Base-by-base conservation (phyloP, 2,329 filamentous ascomycete species). In the Arthrobotrys conoides region DNA sequence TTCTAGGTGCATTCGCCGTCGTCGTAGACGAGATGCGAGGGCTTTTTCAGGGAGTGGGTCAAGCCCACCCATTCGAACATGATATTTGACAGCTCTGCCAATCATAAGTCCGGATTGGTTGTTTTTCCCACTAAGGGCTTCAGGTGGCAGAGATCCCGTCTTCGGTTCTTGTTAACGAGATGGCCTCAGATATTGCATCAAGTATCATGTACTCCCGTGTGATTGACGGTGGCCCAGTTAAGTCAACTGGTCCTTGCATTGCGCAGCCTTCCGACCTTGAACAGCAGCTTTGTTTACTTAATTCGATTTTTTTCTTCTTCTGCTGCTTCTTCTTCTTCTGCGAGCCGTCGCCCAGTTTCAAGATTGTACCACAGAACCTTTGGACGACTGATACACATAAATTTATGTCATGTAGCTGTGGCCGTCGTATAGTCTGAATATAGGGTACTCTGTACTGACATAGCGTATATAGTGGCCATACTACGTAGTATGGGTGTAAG, bases 81-180 rank as follows among this genome's bases (percentile, higher is more conserved):
- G 44, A 70, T 69, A 72, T 72, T 49, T 57, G 67, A 30, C 68
- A 24, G 44, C 18, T 78, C 75, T 69, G 30, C 75, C 75, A 78
- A 78, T 78, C 67, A 78, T 10, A 69, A 4, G 57, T 14, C 27
- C 30, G 12, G 5, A 55, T 48, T 48, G 8, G 55, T n/a, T 20
- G 46, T 44, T 59, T 30, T 46, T 46, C 30, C 57, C 51, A 51
- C 61, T 36, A 16, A 64, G 46, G 55, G 27, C 22, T 38, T 64
- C 49, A 59, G 71, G 71, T 68, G 64, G 71, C 68, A 78, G 59
- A 72, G 63, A 72, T 78, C 75, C 68, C 75, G 75, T 70, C 75
- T 78, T 71, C 68, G 68, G 68, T 59, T 78, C 75, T 69, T 61
- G 14, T 78, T 72, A 72, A 72, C 75, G 68, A 78, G 68, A 53